Evolutionary conservation across 1,284 basidiomycete species (phyloP).

Genomic region (Moesziomyces antarcticus): DNA sequence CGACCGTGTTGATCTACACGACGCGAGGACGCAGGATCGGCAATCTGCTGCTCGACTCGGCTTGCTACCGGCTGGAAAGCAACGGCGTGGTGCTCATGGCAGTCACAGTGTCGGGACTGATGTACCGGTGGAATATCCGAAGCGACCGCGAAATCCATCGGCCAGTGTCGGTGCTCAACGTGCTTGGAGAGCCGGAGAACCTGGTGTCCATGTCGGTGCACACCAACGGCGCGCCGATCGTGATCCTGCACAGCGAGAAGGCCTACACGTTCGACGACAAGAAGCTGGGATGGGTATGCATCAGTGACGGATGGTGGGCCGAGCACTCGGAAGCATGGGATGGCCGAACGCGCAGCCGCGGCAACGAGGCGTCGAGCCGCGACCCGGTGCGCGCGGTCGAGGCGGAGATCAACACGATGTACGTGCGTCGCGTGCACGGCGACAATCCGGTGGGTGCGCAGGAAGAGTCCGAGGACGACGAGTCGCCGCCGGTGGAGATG

Average conservation of each 20-base stretch:
- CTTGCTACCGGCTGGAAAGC: slow-evolving; percentile 50
- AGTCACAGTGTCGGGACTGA: slow-evolving; percentile 43
- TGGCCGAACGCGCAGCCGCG: slow-evolving; percentile 44
- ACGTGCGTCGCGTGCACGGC: slow-evolving; percentile 41
- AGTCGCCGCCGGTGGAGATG: slow-evolving; percentile 35
- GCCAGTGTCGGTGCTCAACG: slow-evolving; percentile 46
- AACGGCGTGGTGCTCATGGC: slow-evolving; percentile 53
- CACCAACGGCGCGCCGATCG: slow-evolving; percentile 69
- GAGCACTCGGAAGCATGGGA: slow-evolving; percentile 62
- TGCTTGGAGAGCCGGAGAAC: slow-evolving; percentile 50
- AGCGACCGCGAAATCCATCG: slow-evolving; percentile 46
- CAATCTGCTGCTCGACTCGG: slow-evolving; percentile 52
- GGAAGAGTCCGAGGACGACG: slow-evolving; percentile 38
- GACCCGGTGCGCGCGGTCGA: slow-evolving; percentile 61
- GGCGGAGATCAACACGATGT: slow-evolving; percentile 57
- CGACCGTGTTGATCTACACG: slow-evolving; percentile 58
- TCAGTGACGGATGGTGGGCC: slow-evolving; percentile 58
- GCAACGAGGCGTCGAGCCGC: slow-evolving; percentile 37
- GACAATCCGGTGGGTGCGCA: slow-evolving; percentile 33
- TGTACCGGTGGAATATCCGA: slow-evolving; percentile 60
- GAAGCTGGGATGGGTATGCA: slow-evolving; percentile 53
- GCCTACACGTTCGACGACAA: slow-evolving; percentile 58
- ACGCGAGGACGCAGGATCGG: slow-evolving; percentile 48
- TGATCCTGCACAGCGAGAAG: slow-evolving; percentile 54
- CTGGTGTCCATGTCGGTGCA: slow-evolving; percentile 52